phyloP scores from a whole-genome alignment of 78 protist species.

The Speleostelium caveatum region DNA sequence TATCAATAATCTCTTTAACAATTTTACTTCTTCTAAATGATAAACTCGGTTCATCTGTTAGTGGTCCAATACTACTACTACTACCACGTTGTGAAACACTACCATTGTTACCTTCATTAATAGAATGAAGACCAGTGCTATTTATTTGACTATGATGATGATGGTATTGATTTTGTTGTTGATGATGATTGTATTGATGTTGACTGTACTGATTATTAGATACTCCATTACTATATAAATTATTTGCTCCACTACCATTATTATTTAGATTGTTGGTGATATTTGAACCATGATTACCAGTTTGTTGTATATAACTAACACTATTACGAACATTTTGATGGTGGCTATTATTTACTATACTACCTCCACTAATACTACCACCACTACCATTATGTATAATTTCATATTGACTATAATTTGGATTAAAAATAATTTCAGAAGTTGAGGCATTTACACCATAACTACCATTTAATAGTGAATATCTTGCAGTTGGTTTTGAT shows the following conservation, averaged over 20 bases:
- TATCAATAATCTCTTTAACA: slow-evolving; percentile 60
- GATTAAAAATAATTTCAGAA: neutral
- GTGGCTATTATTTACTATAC: too few relatives aligned
- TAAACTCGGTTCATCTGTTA: neutral
- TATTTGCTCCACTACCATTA: neutral
- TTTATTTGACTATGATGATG: neutral
- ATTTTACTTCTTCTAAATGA: slow-evolving; percentile 49
- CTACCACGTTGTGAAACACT: too few relatives aligned
- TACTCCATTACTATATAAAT: neutral
- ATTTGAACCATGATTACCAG: neutral
- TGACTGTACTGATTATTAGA: neutral
- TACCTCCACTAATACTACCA: neutral
- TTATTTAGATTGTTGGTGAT: too few relatives aligned
- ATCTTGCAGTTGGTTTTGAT: neutral
- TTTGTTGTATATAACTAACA: too few relatives aligned
- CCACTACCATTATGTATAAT: too few relatives aligned
- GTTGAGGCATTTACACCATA: neutral
- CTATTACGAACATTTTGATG: too few relatives aligned
- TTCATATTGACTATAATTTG: too few relatives aligned
- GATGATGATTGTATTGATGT: neutral
- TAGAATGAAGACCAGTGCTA: neutral
- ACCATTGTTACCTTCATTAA: too few relatives aligned
- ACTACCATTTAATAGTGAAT: neutral
- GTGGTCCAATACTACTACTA: neutral
- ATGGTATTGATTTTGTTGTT: neutral